Percentiles rank a stretch among this genome's conserved stretches.
Evolutionary conservation across 129 eudicot species (phyloP).

Genomic region (Artemisia tridentata): DNA sequence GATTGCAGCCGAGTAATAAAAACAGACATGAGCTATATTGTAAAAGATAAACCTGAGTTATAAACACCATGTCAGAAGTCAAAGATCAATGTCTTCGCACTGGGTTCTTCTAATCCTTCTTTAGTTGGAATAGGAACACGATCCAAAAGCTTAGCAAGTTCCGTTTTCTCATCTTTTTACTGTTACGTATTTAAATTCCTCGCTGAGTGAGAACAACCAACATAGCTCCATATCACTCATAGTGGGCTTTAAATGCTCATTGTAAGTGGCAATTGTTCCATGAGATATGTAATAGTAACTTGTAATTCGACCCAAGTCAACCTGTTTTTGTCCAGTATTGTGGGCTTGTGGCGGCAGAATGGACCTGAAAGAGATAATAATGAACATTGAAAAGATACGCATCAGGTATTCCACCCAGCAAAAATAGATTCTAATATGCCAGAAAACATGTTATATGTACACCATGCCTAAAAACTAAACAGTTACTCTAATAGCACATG

Average conservation of each 20-base stretch:
- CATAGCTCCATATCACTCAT: constrained; percentile 98
- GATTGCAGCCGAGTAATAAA: too few species aligned
- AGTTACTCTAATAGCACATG: background rate
- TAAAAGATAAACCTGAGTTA: constrained; percentile 61
- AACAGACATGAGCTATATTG: background rate
- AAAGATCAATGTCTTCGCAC: constrained; percentile 89
- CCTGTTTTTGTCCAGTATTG: constrained; percentile 73
- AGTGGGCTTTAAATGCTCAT: constrained; percentile 91
- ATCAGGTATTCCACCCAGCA: too few species aligned
- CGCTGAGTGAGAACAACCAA: constrained; percentile 89
- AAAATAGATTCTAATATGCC: background rate
- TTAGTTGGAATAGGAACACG: constrained; percentile 91
- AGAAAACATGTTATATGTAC: background rate
- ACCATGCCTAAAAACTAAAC: background rate
- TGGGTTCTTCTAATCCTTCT: constrained; percentile 91
- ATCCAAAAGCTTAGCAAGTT: constrained; percentile 78
- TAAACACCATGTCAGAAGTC: constrained; percentile 91
- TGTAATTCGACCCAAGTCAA: constrained; percentile 96
- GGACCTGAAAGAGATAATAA: constrained; percentile 52
- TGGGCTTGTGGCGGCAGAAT: constrained; percentile 97
- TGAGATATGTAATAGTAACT: constrained; percentile 91
- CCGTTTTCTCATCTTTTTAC: constrained; percentile 96
- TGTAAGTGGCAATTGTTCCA: constrained; percentile 89
- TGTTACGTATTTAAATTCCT: constrained; percentile 84
- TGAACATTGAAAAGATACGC: too few species aligned